These are phyloP conservation scores for Melocanna baccifera DNA, from an alignment of 176 grass and related monocot genomes.

Conservation along the genomic window DNA sequence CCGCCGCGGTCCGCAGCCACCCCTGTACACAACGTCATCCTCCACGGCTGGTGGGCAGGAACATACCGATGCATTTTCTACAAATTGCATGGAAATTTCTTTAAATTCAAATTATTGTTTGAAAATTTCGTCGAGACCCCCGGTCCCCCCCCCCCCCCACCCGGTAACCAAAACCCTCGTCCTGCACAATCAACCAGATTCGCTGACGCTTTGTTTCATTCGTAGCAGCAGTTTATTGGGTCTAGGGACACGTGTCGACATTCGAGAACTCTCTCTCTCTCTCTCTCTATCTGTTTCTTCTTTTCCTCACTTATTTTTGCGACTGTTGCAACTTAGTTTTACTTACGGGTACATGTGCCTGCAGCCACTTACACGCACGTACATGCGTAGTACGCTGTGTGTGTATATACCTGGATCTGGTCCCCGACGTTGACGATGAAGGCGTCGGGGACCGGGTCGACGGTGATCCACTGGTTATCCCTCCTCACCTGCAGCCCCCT, in stretches of 20 bases:
- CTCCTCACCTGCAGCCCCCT: conserved; percentile 62
- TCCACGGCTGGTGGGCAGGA: too few species aligned
- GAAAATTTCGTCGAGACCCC: too few species aligned
- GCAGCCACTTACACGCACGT: background rate
- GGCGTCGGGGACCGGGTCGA: conserved; percentile 53
- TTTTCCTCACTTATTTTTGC: background rate
- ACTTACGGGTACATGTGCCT: background rate
- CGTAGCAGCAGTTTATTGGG: background rate
- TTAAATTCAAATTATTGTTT: too few species aligned
- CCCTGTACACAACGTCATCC: too few species aligned
- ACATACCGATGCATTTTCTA: too few species aligned
- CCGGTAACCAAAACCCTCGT: background rate
- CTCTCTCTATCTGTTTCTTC: background rate
- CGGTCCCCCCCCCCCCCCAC: too few species aligned
- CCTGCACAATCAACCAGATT: background rate
- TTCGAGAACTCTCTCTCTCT: background rate
- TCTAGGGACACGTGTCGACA: background rate
- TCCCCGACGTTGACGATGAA: conserved; percentile 88
- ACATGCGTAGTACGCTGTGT: background rate
- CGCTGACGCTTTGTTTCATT: background rate
- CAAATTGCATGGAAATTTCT: too few species aligned
- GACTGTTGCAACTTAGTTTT: background rate
- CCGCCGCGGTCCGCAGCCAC: too few species aligned
- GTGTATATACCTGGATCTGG: conserved; percentile 70
- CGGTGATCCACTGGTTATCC: conserved; percentile 51